Evolutionary conservation across 495 filamentous ascomycete species (phyloP), one percentile per base, ranked within the genome.

Genomic region (Penicillium waksmanii): DNA sequence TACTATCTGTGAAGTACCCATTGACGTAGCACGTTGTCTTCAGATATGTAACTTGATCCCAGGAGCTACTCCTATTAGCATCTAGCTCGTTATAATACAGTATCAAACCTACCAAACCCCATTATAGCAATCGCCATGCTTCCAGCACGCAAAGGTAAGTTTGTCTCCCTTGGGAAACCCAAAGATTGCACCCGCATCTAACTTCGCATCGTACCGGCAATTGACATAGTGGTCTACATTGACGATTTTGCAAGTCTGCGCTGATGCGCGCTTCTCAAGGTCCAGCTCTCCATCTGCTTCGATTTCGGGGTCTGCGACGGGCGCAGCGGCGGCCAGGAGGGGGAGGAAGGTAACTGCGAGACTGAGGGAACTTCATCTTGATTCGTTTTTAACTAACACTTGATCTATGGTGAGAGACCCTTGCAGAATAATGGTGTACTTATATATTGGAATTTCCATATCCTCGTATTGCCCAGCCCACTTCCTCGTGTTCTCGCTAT

Each of bases 1-100:
- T 54, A 33, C 52, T 54, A 54, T 54, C 52, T 36, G 52, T 54
- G 44, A 54, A 54, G 52, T 54, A 54, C 52, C 52, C 52, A 43
- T 54, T 54, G 18, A 54, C 52, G 21, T 54, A 54, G 36, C 52
- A 54, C 18, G 52, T 54, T 23, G 52, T 54, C 19, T 25, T 25
- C 5, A 54, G 10, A 44, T 43, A 54, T 42, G 52, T 54, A 17
- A 54, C n/a, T 54, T 54, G 52, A 54, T 54, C 52, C 52, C 52
- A 54, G 52, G 52, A 54, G 19, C 52, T 54, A 54, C 44, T 42
- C 52, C 35, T 0, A 44, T 54, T 43, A 54, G 52, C 36, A 54
- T 43, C 19, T 36, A 43, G 52, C 21, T 31, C n/a, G 35, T 54
- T 5, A 54, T 54, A 54, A 31, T 13, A 11, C 36, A 54, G 52